These are phyloP conservation scores for Cutaneotrichosporon dermatis DNA, from an alignment of 1,284 basidiomycete genomes.

Conservation along the genomic window DNA sequence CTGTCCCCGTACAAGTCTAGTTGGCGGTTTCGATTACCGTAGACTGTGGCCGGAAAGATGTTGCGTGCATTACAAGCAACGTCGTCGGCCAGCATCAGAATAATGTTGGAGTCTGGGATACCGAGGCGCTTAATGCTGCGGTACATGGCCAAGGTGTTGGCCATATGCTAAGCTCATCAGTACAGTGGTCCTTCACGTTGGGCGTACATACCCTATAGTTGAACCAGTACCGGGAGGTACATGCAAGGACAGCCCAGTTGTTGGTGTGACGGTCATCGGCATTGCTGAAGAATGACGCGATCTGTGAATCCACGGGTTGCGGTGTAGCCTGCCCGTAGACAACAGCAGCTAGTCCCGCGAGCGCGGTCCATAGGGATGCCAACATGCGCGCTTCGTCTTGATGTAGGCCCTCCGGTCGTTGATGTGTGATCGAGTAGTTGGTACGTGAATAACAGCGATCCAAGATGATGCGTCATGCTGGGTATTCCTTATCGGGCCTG, in stretches of 20 bases:
- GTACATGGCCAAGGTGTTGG: constrained; percentile 97
- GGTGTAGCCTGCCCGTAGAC: background rate
- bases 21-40: constrained; percentile 68
- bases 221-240: constrained; percentile 94
- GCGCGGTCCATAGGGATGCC: background rate
- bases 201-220: constrained; percentile 77
- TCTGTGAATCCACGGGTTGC: background rate
- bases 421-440: too few species aligned
- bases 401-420: too few species aligned
- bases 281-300: constrained; percentile 4
- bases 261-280: constrained; percentile 64
- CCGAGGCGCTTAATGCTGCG: constrained; percentile 96
- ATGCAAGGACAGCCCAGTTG: constrained; percentile 97
- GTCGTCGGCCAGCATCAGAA: constrained; percentile 98
- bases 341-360: background rate
- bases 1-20: constrained; percentile 93
- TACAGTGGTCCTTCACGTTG: too few species aligned
- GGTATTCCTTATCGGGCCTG: too few species aligned
- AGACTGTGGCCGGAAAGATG: constrained; percentile 85
- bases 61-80: constrained; percentile 91
- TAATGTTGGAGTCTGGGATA: constrained; percentile 96
- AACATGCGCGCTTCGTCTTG: background rate
- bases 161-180: constrained; percentile 70
- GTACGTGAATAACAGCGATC: too few species aligned
- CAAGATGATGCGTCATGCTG: too few species aligned